Evolutionary conservation across 768 basidiomycete genomes (phyloP), one percentile per base, ranked within the genome.

Genomic region (Macrocybe gigantea): DNA sequence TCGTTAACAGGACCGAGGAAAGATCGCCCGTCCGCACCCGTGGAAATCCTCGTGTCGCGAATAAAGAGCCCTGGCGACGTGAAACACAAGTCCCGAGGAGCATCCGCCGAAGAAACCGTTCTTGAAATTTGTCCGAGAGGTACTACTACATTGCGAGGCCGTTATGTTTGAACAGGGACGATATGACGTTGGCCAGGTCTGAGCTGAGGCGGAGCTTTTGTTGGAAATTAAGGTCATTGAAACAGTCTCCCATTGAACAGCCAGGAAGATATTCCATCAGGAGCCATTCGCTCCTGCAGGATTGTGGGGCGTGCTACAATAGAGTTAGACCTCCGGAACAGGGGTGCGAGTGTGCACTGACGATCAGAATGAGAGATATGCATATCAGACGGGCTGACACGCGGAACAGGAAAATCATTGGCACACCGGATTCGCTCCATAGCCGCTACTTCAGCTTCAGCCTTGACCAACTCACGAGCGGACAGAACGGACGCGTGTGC

Each of bases 251-350:
- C 48, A 53, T 36, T 33, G 49, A 34, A 13, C 37, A 38, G 35
- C 56, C 56, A 38, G 50, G 45, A 38, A 58, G 33, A 41, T 50
- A 50, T 41, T 58, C 52, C 57, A 58, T 58, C n/a, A 58, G 48
- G 38, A 41, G 49, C 51, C 55, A 56, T 41, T 56, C 33, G 34
- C 49, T 8, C 55, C 55, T 11, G 52, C 42, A 32, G 47, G 40
- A 49, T 58, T 56, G 34, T 53, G 46, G 12, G 57, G 47, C 13
- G 54, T 44, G 41, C 48, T 41, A 52, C 48, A 44, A 39, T 53
- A 41, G 46, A 53, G 52, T 41, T 54, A 47, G 15, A 58, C 40
- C 41, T 38, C 15, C 13, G 57, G 55, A 38, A 54, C 53, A 37
- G 57, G 57, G 42, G 56, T 56, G 32, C 40, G 31, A 2, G 53